These are phyloP conservation scores for Rubia yunnanensis DNA, from an alignment of 257 asterid species.

Conservation along the genomic window DNA sequence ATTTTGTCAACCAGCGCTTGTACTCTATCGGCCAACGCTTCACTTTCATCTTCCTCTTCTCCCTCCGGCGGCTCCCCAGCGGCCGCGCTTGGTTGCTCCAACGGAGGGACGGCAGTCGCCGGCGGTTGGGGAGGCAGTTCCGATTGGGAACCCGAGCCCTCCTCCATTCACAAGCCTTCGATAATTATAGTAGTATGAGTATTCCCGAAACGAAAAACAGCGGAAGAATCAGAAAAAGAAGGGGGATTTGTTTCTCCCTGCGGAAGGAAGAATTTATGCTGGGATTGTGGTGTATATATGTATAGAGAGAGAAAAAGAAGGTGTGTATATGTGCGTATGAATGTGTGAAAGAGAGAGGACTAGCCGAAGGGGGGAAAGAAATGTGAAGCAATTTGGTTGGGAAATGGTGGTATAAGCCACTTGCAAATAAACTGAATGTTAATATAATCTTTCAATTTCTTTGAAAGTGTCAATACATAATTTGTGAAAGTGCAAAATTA, in stretches of 20 bases:
- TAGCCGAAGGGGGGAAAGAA: neutral
- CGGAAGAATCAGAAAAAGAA: neutral
- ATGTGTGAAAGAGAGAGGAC: neutral
- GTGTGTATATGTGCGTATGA: neutral
- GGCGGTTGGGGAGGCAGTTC: neutral
- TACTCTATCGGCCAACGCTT: constrained; percentile 52
- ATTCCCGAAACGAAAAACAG: neutral
- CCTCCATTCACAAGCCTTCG: constrained; percentile 10
- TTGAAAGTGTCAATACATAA: no score
- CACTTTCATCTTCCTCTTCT: constrained; percentile 49
- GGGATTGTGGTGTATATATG: neutral
- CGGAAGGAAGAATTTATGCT: neutral
- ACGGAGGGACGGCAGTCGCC: neutral
- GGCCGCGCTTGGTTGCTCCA: neutral
- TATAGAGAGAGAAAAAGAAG: neutral
- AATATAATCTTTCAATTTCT: no score
- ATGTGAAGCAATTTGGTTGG: no score
- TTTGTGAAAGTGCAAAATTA: no score
- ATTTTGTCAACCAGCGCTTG: constrained; percentile 69
- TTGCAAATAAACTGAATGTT: no score
- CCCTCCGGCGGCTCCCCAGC: constrained; percentile 5
- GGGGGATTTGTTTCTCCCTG: no score
- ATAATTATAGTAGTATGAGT: no score
- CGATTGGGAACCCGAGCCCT: constrained; percentile 14
- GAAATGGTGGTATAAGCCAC: no score